Percentiles rank a stretch among this genome's conserved stretches.
phyloP scores from a whole-genome alignment of 108 stramenopile species.

The Cyclotella sp. region DNA sequence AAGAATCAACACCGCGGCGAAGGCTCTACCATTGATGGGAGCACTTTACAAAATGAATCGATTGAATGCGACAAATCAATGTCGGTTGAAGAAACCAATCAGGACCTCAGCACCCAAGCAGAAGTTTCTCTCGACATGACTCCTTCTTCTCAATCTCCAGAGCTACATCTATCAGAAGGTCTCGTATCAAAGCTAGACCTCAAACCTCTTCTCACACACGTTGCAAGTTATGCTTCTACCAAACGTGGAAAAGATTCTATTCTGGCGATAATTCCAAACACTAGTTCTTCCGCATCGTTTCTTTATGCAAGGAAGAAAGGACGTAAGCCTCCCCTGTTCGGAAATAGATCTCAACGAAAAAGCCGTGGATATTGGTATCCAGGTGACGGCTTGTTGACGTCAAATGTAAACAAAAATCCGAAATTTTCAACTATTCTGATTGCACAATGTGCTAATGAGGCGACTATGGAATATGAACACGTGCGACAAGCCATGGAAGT shows the following conservation, averaged over 20 bases:
- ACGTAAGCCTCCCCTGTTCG: constrained; percentile 17
- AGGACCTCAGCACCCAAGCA: too few relatives aligned
- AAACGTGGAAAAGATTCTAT: constrained; percentile 58
- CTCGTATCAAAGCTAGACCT: constrained; percentile 54
- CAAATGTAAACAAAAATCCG: not conserved
- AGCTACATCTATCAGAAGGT: constrained; percentile 4
- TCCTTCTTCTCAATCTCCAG: not conserved
- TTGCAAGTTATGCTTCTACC: constrained; percentile 61
- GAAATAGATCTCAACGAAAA: constrained; percentile 16
- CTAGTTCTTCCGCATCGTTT: constrained; percentile 1
- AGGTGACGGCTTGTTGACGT: not conserved
- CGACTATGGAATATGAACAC: constrained; percentile 60
- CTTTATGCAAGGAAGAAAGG: constrained; percentile 11
- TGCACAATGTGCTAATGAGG: constrained; percentile 62
- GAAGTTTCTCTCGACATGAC: too few relatives aligned
- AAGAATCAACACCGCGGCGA: too few relatives aligned
- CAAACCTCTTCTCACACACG: constrained; percentile 45
- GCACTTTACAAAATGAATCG: too few relatives aligned
- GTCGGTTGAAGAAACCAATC: too few relatives aligned
- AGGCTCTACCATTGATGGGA: too few relatives aligned
- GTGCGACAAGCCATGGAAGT: constrained; percentile 59
- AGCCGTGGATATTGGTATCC: constrained; percentile 23
- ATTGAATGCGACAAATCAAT: too few relatives aligned
- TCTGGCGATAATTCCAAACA: constrained; percentile 37
- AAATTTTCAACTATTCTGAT: constrained; percentile 25